Percentiles rank a stretch among this genome's conserved stretches.
phyloP scores from a whole-genome alignment of 2,329 filamentous ascomycete genomes.

The Venturia aucupariae region DNA sequence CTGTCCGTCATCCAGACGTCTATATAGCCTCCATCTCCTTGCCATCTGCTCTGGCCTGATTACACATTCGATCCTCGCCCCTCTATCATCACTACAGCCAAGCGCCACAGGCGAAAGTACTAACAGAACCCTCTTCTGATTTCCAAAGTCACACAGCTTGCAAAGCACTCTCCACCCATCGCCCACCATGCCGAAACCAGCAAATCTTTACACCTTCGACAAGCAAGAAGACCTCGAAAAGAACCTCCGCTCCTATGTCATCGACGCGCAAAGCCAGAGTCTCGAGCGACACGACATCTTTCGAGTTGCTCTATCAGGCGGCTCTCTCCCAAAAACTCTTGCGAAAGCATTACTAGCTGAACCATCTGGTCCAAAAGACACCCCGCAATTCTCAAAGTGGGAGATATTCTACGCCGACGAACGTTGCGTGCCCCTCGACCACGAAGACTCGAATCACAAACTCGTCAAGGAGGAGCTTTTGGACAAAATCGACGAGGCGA shows the following conservation, averaged over 20 bases:
- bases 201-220: constrained; percentile 67
- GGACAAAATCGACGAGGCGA: constrained; percentile 67
- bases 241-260: constrained; percentile 71
- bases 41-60: neutral
- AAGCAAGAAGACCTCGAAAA: constrained; percentile 60
- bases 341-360: constrained; percentile 68
- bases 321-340: constrained; percentile 81
- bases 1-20: neutral
- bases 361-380: constrained; percentile 45
- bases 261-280: constrained; percentile 71
- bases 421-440: constrained; percentile 82
- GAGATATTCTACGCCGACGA: constrained; percentile 99
- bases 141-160: neutral
- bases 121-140: neutral
- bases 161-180: neutral
- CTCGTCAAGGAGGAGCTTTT: constrained; percentile 81
- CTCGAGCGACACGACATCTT: constrained; percentile 73
- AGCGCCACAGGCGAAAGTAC: neutral
- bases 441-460: constrained; percentile 89
- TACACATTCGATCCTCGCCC: neutral
- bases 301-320: constrained; percentile 87
- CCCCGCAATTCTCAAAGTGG: constrained; percentile 75
- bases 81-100: neutral
- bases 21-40: neutral
- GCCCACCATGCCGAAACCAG: constrained; percentile 19